Evolutionary conservation across 176 grass and related monocot species (phyloP).

Genomic region (Ampelocalamus luodianensis): DNA sequence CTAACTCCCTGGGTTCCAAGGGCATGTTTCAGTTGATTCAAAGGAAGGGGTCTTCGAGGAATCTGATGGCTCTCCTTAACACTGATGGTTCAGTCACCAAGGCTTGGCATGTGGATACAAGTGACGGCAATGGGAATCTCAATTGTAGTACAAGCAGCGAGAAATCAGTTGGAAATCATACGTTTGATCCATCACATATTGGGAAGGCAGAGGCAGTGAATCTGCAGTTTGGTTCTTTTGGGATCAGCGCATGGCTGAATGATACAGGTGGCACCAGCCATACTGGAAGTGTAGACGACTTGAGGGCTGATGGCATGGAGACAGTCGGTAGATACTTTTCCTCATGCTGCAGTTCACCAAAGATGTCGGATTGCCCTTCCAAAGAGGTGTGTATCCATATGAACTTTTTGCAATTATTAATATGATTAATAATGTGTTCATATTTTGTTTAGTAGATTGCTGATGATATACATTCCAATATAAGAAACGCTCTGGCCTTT

Average conservation of each 20-base stretch:
- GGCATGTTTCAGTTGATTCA: constrained; percentile 95
- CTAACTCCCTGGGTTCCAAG: constrained; percentile 87
- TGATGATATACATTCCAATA: background rate
- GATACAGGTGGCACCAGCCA: constrained; percentile 77
- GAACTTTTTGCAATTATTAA: background rate
- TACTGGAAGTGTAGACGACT: constrained; percentile 72
- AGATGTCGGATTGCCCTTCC: constrained; percentile 68
- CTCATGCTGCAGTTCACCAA: constrained; percentile 84
- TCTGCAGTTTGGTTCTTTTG: constrained; percentile 91
- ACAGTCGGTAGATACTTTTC: constrained; percentile 53
- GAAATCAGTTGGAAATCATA: constrained; percentile 42
- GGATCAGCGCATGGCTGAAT: constrained; percentile 81
- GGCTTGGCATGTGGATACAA: constrained; percentile 73
- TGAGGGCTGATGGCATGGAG: constrained; percentile 58
- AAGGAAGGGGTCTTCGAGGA: constrained; percentile 76
- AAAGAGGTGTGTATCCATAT: constrained; percentile 65
- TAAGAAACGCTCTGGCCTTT: constrained; percentile 33
- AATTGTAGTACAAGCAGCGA: constrained; percentile 34
- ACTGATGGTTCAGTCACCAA: constrained; percentile 88
- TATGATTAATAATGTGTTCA: background rate
- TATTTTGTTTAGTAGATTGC: background rate
- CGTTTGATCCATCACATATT: constrained; percentile 66
- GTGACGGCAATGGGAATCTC: constrained; percentile 32
- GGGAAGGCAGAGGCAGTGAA: constrained; percentile 75
- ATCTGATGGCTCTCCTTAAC: constrained; percentile 93